A percentile compares a stretch with the other conserved stretches of the same genome.
These are phyloP conservation scores for Albugo laibachii DNA, from an alignment of 352 stramenopile species.

Conservation along the genomic window DNA sequence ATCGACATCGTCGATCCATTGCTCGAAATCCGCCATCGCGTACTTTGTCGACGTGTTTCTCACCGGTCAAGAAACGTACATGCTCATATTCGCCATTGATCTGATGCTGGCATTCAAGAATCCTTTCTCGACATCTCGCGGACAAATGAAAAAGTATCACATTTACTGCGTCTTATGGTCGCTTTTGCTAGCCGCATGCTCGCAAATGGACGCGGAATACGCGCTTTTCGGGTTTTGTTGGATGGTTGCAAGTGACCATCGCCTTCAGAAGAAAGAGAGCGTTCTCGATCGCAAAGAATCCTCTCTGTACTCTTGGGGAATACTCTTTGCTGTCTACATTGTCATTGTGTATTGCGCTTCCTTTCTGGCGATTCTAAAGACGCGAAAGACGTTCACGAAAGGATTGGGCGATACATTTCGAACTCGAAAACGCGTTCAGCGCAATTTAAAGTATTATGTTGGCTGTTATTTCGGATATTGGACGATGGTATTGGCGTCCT, in stretches of 20 bases:
- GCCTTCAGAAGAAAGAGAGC: not conserved
- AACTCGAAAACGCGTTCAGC: conserved; percentile 51
- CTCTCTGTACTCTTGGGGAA: conserved; percentile 12
- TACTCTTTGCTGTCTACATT: conserved; percentile 74
- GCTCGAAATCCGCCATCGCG: conserved; percentile 27
- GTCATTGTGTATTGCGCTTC: conserved; percentile 63
- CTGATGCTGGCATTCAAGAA: conserved; percentile 67
- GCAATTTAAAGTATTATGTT: conserved; percentile 77
- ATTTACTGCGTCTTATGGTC: conserved; percentile 50
- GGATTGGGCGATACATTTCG: conserved; percentile 53
- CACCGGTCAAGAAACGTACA: conserved; percentile 71
- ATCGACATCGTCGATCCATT: conserved; percentile 20
- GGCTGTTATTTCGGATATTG: conserved; percentile 74
- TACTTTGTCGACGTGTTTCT: conserved; percentile 56
- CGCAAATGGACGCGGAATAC: conserved; percentile 52
- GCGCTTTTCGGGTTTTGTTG: conserved; percentile 70
- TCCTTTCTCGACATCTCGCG: conserved; percentile 63
- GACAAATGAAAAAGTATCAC: conserved; percentile 66
- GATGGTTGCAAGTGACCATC: conserved; percentile 33
- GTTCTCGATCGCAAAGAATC: not conserved
- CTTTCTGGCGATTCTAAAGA: conserved; percentile 46
- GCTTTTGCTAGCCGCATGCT: conserved; percentile 40
- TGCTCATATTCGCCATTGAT: conserved; percentile 79
- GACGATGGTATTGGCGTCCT: conserved; percentile 51
- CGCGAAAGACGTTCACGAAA: conserved; percentile 64